Conservation (phyloP, 2,329 filamentous ascomycete genomes). For the Aspergillus latus region DNA sequence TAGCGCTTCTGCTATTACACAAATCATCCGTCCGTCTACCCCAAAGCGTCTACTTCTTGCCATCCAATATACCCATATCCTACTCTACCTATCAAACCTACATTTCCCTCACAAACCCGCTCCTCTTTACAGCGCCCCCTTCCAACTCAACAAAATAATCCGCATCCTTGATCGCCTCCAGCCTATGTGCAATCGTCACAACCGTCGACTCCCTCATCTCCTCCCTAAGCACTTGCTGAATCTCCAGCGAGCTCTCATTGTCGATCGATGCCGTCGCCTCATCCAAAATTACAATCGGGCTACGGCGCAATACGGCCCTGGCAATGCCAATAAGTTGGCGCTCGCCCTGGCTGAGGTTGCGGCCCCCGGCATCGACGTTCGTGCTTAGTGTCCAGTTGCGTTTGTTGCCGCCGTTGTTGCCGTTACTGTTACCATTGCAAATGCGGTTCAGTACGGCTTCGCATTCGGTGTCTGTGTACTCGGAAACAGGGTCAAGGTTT, state of each 20-base stretch:
- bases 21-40: background rate
- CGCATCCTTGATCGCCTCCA: conserved; percentile 61
- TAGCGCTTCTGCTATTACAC: no score
- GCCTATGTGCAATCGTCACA: conserved; percentile 64
- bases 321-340: conserved; percentile 65
- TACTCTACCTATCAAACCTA: background rate
- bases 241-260: conserved; percentile 56
- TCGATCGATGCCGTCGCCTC: conserved; percentile 67
- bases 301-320: conserved; percentile 61
- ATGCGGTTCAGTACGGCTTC: conserved; percentile 55
- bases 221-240: conserved; percentile 38
- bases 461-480: conserved; percentile 58
- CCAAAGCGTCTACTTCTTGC: background rate
- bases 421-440: conserved; percentile 33
- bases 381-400: conserved; percentile 60
- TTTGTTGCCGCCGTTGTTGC: conserved; percentile 23
- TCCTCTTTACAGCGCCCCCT: conserved; percentile 46
- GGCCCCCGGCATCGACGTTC: conserved; percentile 59
- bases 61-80: no score
- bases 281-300: conserved; percentile 63
- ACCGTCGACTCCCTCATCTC: conserved; percentile 52
- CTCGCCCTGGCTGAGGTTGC: conserved; percentile 65
- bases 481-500: conserved; percentile 62
- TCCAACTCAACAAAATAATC: conserved; percentile 57
- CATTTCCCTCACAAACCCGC: conserved; percentile 31